Evolutionary conservation across 2,329 filamentous ascomycete species (phyloP), one percentile per base, ranked within the genome.

Genomic region (Microdochium paspali): DNA sequence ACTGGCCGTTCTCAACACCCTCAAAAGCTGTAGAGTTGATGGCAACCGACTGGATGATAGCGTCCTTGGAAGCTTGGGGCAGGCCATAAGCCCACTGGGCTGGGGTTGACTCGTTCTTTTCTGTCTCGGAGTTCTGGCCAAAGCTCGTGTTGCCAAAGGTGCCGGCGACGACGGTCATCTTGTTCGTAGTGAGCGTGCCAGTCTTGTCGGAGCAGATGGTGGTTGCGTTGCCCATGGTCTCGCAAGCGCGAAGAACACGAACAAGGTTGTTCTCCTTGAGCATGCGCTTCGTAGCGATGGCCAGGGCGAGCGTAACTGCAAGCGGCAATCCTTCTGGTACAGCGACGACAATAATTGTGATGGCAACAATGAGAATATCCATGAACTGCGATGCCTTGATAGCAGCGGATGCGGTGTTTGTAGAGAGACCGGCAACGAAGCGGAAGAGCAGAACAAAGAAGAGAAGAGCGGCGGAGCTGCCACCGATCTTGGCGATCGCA

Each of bases 191-290:
- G 18, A 88, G 66, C 4, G 84, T 88, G 45, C 84, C 84, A 1
- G 84, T 88, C 65, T 88, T 88, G 62, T 88, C 87, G 3, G 86
- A 90, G 64, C 87, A 91, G 30, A 91, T 84, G 0, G 85, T 85
- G 2, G 80, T 84, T 24, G 80, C 80, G 54, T 86, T 86, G 4
- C 82, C 82, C 81, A 85, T 85, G 3, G 81, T 84, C 61, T 86
- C 82, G 58, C 81, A 85, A 49, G 82, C 82, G 49, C 79, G 74
- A 24, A 86, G 68, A 28, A 83, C 70, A 49, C 82, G 78, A n/a
- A 86, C 82, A 25, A 85, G 66, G 52, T 85, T 85, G 66, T 84
- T 84, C 62, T 85, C 81, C 57, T 82, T 84, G 39, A 84, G 64
- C 74, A 86, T 82, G 30, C 79, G 72, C 39, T 78, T 84, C 2